Evolutionary conservation across 768 basidiomycete genomes (phyloP).

Genomic region (Boletus patriciae): DNA sequence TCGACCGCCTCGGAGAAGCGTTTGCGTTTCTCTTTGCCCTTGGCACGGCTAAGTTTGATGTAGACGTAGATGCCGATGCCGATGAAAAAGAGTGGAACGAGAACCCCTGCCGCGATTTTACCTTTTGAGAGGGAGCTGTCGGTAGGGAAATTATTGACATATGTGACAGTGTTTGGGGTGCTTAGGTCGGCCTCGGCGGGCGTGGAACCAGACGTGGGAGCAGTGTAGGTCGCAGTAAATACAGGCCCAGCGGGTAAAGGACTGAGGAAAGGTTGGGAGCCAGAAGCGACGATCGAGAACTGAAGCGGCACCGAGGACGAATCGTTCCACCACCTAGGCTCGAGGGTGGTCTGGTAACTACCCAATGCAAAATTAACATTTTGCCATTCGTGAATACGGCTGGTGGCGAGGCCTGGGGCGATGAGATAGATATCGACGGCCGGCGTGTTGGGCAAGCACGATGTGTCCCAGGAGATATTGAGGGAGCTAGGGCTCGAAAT

Average conservation of each 20-base stretch:
- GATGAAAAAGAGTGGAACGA: slow-evolving; percentile 64
- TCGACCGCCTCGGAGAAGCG: slow-evolving; percentile 69
- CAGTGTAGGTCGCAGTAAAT: slow-evolving; percentile 61
- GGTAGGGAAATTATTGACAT: slow-evolving; percentile 40
- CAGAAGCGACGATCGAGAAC: slow-evolving; percentile 54
- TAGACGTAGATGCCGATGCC: slow-evolving; percentile 44
- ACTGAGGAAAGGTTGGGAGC: slow-evolving; percentile 50
- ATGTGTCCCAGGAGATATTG: slow-evolving; percentile 62
- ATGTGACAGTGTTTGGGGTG: slow-evolving; percentile 36
- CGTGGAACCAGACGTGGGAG: slow-evolving; percentile 39
- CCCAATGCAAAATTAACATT: slow-evolving; percentile 50
- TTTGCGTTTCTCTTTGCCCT: slow-evolving; percentile 50
- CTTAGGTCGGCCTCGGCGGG: slow-evolving; percentile 45
- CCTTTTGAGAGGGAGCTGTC: slow-evolving; percentile 45
- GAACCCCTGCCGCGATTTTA: slow-evolving; percentile 61
- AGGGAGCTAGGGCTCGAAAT: slow-evolving; percentile 51
- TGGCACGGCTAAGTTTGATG: slow-evolving; percentile 53
- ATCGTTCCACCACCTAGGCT: slow-evolving; percentile 73
- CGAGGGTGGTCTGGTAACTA: slow-evolving; percentile 47
- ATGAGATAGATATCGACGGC: slow-evolving; percentile 70
- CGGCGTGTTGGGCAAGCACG: slow-evolving; percentile 47
- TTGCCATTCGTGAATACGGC: slow-evolving; percentile 59
- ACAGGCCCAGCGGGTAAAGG: slow-evolving; percentile 65
- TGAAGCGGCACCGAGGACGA: slow-evolving; percentile 52
- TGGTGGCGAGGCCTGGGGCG: slow-evolving; percentile 42